A percentile compares a stretch with the other conserved stretches of the same genome.
Evolutionary conservation across 2,329 filamentous ascomycete genomes (phyloP).

Genomic region (Fusarium dlaminii): DNA sequence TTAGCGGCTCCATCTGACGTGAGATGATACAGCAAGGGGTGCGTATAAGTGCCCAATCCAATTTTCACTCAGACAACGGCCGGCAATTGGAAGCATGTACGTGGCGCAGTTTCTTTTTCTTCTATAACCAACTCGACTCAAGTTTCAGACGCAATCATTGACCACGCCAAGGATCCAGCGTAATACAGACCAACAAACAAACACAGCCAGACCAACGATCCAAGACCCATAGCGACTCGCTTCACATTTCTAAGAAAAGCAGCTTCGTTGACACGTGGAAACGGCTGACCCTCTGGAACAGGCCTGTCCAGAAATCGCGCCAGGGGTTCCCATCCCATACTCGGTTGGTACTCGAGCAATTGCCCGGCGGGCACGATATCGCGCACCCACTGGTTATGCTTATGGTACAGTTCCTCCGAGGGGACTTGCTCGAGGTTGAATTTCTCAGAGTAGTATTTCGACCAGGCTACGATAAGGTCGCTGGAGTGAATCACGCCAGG

Average conservation of each 20-base stretch:
- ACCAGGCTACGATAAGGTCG: conserved; percentile 29
- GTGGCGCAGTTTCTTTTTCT: neutral
- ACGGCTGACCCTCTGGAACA: conserved; percentile 3
- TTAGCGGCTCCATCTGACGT: neutral
- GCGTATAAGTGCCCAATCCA: neutral
- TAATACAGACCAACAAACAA: conserved; percentile 14
- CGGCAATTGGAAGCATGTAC: neutral
- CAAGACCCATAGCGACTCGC: conserved; percentile 27
- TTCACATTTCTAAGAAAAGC: conserved; percentile 34
- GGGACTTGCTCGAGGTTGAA: conserved; percentile 15
- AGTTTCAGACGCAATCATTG: neutral
- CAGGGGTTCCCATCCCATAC: conserved; percentile 32
- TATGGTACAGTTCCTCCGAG: conserved; percentile 22
- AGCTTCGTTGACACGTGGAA: conserved; percentile 33
- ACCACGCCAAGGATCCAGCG: neutral
- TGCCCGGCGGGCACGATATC: conserved; percentile 20
- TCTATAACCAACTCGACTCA: neutral
- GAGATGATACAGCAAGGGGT: neutral
- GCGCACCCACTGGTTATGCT: conserved; percentile 29
- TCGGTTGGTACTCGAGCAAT: conserved; percentile 31
- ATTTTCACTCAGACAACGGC: neutral
- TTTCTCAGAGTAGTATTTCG: conserved; percentile 22
- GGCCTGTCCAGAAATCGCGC: conserved; percentile 9
- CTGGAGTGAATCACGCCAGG: conserved; percentile 32
- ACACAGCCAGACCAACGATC: conserved; percentile 27